Percentiles rank a stretch among this genome's conserved stretches.
Evolutionary conservation across 805 yeast species (phyloP).

Genomic region (Saturnispora mendoncae): DNA sequence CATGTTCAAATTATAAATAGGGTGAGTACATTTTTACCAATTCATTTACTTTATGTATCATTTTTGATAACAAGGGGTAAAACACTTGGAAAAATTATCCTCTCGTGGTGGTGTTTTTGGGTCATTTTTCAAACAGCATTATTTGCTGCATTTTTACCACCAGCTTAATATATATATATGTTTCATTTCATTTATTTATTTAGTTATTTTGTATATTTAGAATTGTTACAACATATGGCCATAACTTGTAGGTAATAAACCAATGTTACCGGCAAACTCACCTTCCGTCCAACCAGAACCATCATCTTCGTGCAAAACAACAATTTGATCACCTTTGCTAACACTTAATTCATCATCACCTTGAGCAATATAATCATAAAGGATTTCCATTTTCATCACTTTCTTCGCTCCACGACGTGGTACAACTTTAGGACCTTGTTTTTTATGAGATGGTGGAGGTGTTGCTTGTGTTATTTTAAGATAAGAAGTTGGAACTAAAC

Average conservation of each 20-base stretch:
- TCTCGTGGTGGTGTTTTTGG: slow-evolving; percentile 52
- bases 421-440: slow-evolving; percentile 62
- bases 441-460: slow-evolving; percentile 22
- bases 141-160: slow-evolving; percentile 76
- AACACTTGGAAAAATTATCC: slow-evolving; percentile 12
- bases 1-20: slow-evolving; percentile 84
- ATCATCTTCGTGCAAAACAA: slow-evolving; percentile 59
- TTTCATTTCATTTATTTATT: neutral
- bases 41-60: slow-evolving; percentile 65
- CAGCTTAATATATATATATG: slow-evolving; percentile 44
- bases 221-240: slow-evolving; percentile 32
- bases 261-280: slow-evolving; percentile 54
- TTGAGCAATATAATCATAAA: slow-evolving; percentile 68
- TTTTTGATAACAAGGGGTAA: slow-evolving; percentile 6
- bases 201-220: too few species aligned
- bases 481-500: slow-evolving; percentile 83
- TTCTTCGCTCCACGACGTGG: slow-evolving; percentile 68
- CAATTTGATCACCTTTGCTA: slow-evolving; percentile 62
- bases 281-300: slow-evolving; percentile 96
- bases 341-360: slow-evolving; percentile 76
- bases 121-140: slow-evolving; percentile 55
- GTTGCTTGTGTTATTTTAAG: slow-evolving; percentile 35
- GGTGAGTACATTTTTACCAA: slow-evolving; percentile 67
- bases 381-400: slow-evolving; percentile 53
- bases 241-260: slow-evolving; percentile 76